Evolutionary conservation across 192 early-diverging fungal species (phyloP), one percentile per base, ranked within the genome.

Genomic region (Gryganskiella cystojenkinii): DNA sequence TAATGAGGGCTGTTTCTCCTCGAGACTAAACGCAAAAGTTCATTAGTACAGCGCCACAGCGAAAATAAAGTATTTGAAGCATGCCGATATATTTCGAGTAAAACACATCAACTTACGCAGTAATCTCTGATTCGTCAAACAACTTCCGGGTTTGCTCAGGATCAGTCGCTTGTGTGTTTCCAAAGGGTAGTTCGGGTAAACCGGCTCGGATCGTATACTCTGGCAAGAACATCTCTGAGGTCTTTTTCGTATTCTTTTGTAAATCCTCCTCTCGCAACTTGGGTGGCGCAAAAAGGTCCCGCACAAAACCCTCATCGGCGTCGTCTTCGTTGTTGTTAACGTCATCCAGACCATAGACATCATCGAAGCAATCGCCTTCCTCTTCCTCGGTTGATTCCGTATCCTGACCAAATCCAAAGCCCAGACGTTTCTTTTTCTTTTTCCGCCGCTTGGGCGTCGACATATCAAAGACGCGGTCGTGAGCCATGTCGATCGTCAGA

Each of bases 161-260:
- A 34, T 76, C 71, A 30, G 63, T 67, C 45, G 58, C 25, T 20
- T 45, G 37, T 22, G 34, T 61, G 25, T 49, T 68, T 1, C 57
- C 66, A 44, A 13, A 15, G 27, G 68, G 64, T 7, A 86, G 56
- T 43, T 87, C 83, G 17, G 85, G 81, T 11, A 85, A 46, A 1
- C 85, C 83, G 24, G 72, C 61, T 11, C 78, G 79, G 50, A 85
- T 37, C 3, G 56, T 43, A 45, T 87, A 89, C 69, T 88, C 88
- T 5, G 86, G 86, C 45, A 89, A 64, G 47, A 85, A 89, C 45
- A 87, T 49, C 20, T 60, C 57, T 22, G 54, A 33, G 3, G 40
- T 4, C 58, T 62, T 67, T 22, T 61, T 56, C 19, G 56, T 60
- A 30, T 71, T 73, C 71, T 82, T 86, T 44, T 73, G 30, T 78